Evolutionary conservation across 768 basidiomycete species (phyloP), one percentile per base, ranked within the genome.

Genomic region (Kwoniella sp.): DNA sequence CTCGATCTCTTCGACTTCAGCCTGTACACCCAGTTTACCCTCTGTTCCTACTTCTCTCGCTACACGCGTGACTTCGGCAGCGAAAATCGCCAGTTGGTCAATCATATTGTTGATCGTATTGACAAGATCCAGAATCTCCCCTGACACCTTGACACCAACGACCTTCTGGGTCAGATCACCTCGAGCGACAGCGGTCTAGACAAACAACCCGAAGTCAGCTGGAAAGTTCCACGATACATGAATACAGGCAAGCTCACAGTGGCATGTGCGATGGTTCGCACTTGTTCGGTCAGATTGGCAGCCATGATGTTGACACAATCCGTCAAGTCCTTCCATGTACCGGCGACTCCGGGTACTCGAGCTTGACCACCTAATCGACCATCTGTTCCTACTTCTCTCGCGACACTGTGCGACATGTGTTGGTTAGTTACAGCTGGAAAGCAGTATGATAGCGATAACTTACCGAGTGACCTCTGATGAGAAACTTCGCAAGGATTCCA

Each of bases 31-130:
- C 5, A 98, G 83, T 81, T 97, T 97, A n/a, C 96, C 95, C 75
- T 97, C 93, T 15, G 95, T 97, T 50, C 95, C 95, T 75, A 99
- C 95, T 80, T 99, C 94, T 33, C 92, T 83, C 1, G 96, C 96
- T 58, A 99, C 95, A 75, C 95, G 91, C 81, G 93, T 97, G 63
- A 97, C 89, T 74, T 90, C 88, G 26, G 86, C 84, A 53, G 88
- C 88, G 77, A 89, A 89, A 70, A 86, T 85, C 19, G 86, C 86
- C 61, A 82, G 73, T 60, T 77, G 78, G 71, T 71, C 73, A 71
- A 77, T 79, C 80, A 80, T 80, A 63, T 74, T 88, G 81, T 97
- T 97, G 86, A 98, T 98, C 19, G 96, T 98, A 81, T 93, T 92
- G 54, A 96, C 94, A 68, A 99, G 83, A 68, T 87, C 88, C n/a